phyloP scores from a whole-genome alignment of 2,329 filamentous ascomycete genomes.

The Monosporascus sp. region DNA sequence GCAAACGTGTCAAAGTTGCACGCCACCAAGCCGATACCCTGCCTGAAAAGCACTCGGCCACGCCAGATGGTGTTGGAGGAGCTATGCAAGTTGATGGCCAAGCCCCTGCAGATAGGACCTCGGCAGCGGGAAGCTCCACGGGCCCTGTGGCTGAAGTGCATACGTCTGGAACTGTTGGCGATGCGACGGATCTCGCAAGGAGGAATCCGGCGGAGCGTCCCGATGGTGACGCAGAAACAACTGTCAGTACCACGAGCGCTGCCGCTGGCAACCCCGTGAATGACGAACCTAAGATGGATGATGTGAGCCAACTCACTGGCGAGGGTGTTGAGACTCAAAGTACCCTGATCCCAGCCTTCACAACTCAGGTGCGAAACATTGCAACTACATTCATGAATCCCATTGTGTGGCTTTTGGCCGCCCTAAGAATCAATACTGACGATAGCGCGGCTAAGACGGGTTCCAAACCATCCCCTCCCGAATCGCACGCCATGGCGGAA shows the following conservation, averaged over 20 bases:
- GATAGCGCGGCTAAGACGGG: slow-evolving; percentile 11
- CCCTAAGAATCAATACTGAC: slow-evolving; percentile 16
- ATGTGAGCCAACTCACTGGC: slow-evolving; percentile 2
- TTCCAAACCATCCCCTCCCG: background rate
- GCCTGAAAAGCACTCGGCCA: background rate
- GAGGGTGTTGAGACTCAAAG: background rate
- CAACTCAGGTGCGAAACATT: slow-evolving; percentile 22
- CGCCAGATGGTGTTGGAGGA: slow-evolving; percentile 1
- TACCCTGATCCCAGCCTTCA: slow-evolving; percentile 5
- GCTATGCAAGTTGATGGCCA: slow-evolving; percentile 9
- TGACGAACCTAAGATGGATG: slow-evolving; percentile 1
- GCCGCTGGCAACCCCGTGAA: background rate
- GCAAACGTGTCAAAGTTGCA: slow-evolving; percentile 36
- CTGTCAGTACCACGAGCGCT: background rate
- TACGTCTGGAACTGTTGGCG: background rate
- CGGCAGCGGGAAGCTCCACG: background rate
- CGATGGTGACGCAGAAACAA: background rate
- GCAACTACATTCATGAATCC: slow-evolving; percentile 7
- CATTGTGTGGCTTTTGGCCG: slow-evolving; percentile 13
- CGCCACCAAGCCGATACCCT: slow-evolving; percentile 8
- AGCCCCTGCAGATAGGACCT: background rate
- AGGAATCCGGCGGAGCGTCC: background rate
- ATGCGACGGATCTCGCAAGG: background rate
- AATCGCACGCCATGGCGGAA: slow-evolving; percentile 2
- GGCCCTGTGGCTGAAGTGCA: background rate